A percentile compares a stretch with the other conserved stretches of the same genome.
phyloP scores from a whole-genome alignment of 2,329 filamentous ascomycete species.

The Cercospora sp. region DNA sequence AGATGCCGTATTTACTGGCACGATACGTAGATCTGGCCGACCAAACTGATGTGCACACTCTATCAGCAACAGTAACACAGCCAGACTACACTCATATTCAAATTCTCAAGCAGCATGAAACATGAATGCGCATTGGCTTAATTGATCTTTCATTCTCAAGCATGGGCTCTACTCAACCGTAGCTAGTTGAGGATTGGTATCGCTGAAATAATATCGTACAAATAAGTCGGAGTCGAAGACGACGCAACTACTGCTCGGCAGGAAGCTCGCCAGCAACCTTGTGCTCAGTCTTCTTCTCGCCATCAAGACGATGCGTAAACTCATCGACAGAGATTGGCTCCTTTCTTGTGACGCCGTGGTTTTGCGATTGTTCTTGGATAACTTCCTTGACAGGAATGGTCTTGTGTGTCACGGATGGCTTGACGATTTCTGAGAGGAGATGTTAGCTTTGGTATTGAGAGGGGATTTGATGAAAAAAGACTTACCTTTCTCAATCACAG shows the following conservation, averaged over 20 bases:
- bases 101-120: background rate
- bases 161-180: constrained; percentile 7
- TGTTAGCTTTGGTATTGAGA: background rate
- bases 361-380: constrained; percentile 28
- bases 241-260: background rate
- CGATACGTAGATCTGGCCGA: background rate
- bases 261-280: constrained; percentile 12
- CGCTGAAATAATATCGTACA: constrained; percentile 2
- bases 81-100: background rate
- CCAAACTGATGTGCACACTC: background rate
- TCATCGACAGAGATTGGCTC: constrained; percentile 31
- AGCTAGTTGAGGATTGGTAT: constrained; percentile 14
- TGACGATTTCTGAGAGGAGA: constrained; percentile 24
- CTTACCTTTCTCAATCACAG: constrained; percentile 34
- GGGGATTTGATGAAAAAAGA: background rate
- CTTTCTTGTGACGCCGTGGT: constrained; percentile 30
- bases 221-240: background rate
- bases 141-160: background rate
- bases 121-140: background rate
- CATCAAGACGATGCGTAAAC: constrained; percentile 26
- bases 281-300: constrained; percentile 16
- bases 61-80: background rate
- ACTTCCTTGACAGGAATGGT: constrained; percentile 32
- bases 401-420: constrained; percentile 30
- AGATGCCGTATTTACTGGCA: background rate